A percentile compares a stretch with the other conserved stretches of the same genome.
These are phyloP conservation scores for Clitopilus passeckerianus DNA, from an alignment of 768 basidiomycete species.

Conservation along the genomic window DNA sequence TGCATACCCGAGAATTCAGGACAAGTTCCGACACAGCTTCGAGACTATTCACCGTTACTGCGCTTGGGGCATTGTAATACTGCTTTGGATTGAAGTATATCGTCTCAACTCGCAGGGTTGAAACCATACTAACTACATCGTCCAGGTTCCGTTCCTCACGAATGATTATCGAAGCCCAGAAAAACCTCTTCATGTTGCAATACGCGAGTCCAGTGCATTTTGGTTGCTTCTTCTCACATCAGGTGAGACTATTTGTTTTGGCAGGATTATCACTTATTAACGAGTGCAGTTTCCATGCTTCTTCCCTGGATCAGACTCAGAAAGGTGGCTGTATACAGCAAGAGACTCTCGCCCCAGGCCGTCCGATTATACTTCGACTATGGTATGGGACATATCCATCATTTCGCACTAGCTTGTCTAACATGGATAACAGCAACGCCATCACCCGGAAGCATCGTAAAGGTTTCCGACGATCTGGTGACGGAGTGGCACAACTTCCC, in stretches of 20 bases:
- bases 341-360: not conserved
- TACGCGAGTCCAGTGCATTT: slow-evolving; percentile 41
- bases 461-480: slow-evolving; percentile 42
- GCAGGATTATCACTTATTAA: not conserved
- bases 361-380: slow-evolving; percentile 12
- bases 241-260: not conserved
- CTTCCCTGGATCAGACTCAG: not conserved
- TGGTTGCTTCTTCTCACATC: slow-evolving; percentile 39
- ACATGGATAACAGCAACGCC: slow-evolving; percentile 28
- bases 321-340: not conserved
- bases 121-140: not conserved
- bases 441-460: slow-evolving; percentile 40
- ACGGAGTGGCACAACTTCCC: slow-evolving; percentile 60
- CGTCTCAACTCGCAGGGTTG: not conserved
- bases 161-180: slow-evolving; percentile 42
- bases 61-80: slow-evolving; percentile 34
- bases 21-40: slow-evolving; percentile 32
- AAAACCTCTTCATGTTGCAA: slow-evolving; percentile 34
- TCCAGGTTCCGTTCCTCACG: slow-evolving; percentile 37
- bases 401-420: not conserved
- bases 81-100: slow-evolving; percentile 31
- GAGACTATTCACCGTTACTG: slow-evolving; percentile 39
- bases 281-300: not conserved
- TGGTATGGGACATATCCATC: slow-evolving; percentile 12
- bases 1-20: slow-evolving; percentile 33